phyloP scores from a whole-genome alignment of 148 eudicot genomes.

The Chenopodium suecicum region DNA sequence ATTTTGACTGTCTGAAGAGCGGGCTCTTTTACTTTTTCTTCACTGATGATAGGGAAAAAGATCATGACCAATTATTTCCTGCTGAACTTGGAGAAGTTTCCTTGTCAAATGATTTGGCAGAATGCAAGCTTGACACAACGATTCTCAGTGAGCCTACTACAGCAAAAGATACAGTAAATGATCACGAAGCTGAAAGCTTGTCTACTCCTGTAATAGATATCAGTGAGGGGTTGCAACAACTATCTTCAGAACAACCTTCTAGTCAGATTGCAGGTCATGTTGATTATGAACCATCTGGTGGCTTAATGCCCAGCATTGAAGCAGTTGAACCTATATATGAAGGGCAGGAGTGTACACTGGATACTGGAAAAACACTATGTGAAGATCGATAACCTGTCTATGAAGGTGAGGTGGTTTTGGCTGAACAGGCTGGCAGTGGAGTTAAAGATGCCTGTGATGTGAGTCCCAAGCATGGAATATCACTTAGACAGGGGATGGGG shows the following conservation, averaged over 20 bases:
- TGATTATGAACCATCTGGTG: slow-evolving; percentile 44
- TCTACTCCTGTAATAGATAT: slow-evolving; percentile 26
- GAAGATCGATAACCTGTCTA: slow-evolving; percentile 72
- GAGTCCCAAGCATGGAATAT: slow-evolving; percentile 39
- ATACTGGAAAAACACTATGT: slow-evolving; percentile 37
- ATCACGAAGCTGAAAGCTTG: slow-evolving; percentile 33
- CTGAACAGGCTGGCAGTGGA: slow-evolving; percentile 57
- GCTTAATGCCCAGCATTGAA: slow-evolving; percentile 35
- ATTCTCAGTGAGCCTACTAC: slow-evolving; percentile 27
- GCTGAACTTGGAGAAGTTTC: slow-evolving; percentile 32
- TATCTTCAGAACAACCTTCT: slow-evolving; percentile 29
- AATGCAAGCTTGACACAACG: slow-evolving; percentile 26
- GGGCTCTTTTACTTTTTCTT: slow-evolving; percentile 28
- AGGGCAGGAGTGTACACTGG: slow-evolving; percentile 90
- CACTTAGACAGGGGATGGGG: slow-evolving; percentile 52
- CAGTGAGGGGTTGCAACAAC: slow-evolving; percentile 30
- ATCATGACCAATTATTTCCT: slow-evolving; percentile 24
- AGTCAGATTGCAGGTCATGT: slow-evolving; percentile 19
- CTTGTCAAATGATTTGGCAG: slow-evolving; percentile 27
- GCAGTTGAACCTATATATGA: slow-evolving; percentile 77
- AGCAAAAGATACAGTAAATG: slow-evolving; percentile 27
- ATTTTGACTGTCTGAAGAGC: slow-evolving; percentile 31
- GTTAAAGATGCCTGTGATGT: slow-evolving; percentile 33
- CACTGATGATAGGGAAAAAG: slow-evolving; percentile 26
- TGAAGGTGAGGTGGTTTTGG: slow-evolving; percentile 88